These are phyloP conservation scores for Phlebiopsis gigantea DNA, from an alignment of 768 basidiomycete genomes.

Conservation along the genomic window DNA sequence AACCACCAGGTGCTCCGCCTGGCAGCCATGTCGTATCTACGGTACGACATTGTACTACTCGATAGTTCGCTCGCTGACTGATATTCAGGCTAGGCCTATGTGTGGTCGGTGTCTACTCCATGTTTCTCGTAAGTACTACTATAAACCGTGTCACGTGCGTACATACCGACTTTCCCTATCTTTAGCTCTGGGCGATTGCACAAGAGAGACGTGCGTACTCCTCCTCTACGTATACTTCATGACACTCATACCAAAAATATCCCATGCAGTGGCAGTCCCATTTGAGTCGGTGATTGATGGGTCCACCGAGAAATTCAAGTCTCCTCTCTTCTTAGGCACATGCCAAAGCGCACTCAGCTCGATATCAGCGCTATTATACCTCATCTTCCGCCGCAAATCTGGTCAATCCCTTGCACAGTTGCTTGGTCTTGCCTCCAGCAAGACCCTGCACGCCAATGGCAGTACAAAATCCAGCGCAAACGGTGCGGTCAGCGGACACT, in stretches of 20 bases:
- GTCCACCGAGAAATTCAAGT: slow-evolving; percentile 72
- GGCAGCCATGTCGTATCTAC: slow-evolving; percentile 11
- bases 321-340: slow-evolving; percentile 79
- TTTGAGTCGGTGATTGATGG: slow-evolving; percentile 65
- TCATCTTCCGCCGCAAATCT: slow-evolving; percentile 54
- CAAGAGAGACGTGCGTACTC: slow-evolving; percentile 79
- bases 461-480: slow-evolving; percentile 25
- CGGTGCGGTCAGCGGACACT: slow-evolving; percentile 18
- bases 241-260: neutral
- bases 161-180: slow-evolving; percentile 3
- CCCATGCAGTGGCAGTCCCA: slow-evolving; percentile 67
- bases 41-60: slow-evolving; percentile 7
- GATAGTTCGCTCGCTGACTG: neutral
- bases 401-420: slow-evolving; percentile 47
- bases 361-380: slow-evolving; percentile 72
- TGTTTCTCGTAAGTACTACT: slow-evolving; percentile 70
- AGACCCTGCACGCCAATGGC: slow-evolving; percentile 31
- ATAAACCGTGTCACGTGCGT: neutral
- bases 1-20: neutral
- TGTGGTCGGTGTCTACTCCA: slow-evolving; percentile 84
- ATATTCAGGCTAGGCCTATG: slow-evolving; percentile 61
- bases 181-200: slow-evolving; percentile 85
- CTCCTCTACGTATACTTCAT: neutral
- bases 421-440: slow-evolving; percentile 49
- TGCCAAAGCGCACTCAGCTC: slow-evolving; percentile 79